These are phyloP conservation scores for Starmerella stigmatis DNA, from an alignment of 805 yeast species.

Conservation along the genomic window DNA sequence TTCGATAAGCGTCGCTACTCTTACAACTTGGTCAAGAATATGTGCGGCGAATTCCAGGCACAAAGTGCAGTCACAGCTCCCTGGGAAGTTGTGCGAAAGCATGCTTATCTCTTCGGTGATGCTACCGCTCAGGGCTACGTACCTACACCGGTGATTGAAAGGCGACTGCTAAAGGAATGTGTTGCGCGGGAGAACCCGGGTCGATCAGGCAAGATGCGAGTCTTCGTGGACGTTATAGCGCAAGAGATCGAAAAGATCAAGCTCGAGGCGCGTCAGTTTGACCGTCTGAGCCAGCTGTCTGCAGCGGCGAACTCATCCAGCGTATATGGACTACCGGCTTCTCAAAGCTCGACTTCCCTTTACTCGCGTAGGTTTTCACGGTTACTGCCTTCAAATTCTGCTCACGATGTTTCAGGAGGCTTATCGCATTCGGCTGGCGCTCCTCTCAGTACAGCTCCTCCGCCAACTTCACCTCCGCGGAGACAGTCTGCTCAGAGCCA, in stretches of 20 bases:
- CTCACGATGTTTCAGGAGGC: conserved; percentile 10
- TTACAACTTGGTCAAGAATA: conserved; percentile 49
- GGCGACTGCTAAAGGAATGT: conserved; percentile 31
- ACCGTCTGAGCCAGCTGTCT: conserved; percentile 9
- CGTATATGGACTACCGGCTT: conserved; percentile 17
- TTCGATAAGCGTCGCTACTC: conserved; percentile 75
- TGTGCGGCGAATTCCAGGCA: conserved; percentile 26
- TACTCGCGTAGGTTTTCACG: conserved; percentile 18
- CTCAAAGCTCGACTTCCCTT: conserved; percentile 20
- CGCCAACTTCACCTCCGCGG: conserved; percentile 1
- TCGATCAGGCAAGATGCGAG: conserved; percentile 30
- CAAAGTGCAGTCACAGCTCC: conserved; percentile 12
- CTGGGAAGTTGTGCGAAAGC: conserved; percentile 8
- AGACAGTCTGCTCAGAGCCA: conserved; percentile 4
- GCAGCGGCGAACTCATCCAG: conserved; percentile 3
- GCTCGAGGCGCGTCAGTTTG: conserved; percentile 43
- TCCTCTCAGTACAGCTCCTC: not conserved
- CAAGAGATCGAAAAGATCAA: conserved; percentile 44
- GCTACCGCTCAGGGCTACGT: conserved; percentile 6
- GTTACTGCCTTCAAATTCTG: conserved; percentile 12
- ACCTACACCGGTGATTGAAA: conserved; percentile 23
- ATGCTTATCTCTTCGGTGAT: conserved; percentile 9
- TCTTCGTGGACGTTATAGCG: conserved; percentile 40
- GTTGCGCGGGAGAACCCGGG: conserved; percentile 35
- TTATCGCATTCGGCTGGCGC: not conserved